These are phyloP conservation scores for Xylaria cubensis DNA, from an alignment of 495 filamentous ascomycete species.

Conservation along the genomic window DNA sequence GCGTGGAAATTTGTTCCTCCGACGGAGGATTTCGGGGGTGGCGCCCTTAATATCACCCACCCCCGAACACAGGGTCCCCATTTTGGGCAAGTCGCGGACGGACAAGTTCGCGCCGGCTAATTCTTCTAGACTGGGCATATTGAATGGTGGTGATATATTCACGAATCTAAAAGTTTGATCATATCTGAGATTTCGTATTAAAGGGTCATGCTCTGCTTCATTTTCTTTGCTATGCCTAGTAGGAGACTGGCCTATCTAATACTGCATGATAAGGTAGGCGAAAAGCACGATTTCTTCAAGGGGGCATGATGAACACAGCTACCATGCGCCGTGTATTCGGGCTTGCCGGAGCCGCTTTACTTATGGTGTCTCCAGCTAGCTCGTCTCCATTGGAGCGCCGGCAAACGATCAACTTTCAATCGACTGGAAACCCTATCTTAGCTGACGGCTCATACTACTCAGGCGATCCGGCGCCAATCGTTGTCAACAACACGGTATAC, in stretches of 20 bases:
- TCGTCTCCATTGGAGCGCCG: not conserved
- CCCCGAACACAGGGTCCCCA: not conserved
- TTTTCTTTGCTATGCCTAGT: not conserved
- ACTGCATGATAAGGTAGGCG: not conserved
- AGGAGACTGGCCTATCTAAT: not conserved
- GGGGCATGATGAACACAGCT: not conserved
- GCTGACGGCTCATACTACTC: slow-evolving; percentile 36
- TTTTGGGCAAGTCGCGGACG: slow-evolving; percentile 12
- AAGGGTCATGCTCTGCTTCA: not conserved
- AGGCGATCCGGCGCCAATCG: slow-evolving; percentile 41
- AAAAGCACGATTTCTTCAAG: not conserved
- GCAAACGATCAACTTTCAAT: slow-evolving; percentile 9
- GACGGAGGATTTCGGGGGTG: slow-evolving; percentile 11
- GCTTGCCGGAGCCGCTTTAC: not conserved
- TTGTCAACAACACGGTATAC: slow-evolving; percentile 40
- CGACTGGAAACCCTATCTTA: slow-evolving; percentile 31
- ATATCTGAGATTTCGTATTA: not conserved
- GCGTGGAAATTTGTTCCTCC: slow-evolving; percentile 18
- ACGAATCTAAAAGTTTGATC: not conserved
- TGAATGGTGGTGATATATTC: not conserved
- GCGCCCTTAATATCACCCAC: not conserved
- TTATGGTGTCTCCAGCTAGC: not conserved
- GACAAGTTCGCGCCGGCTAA: not conserved
- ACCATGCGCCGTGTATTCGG: not conserved
- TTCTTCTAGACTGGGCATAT: not conserved